Conservation (phyloP, 495 filamentous ascomycete genomes). For the Penicillium simplicissimum region DNA sequence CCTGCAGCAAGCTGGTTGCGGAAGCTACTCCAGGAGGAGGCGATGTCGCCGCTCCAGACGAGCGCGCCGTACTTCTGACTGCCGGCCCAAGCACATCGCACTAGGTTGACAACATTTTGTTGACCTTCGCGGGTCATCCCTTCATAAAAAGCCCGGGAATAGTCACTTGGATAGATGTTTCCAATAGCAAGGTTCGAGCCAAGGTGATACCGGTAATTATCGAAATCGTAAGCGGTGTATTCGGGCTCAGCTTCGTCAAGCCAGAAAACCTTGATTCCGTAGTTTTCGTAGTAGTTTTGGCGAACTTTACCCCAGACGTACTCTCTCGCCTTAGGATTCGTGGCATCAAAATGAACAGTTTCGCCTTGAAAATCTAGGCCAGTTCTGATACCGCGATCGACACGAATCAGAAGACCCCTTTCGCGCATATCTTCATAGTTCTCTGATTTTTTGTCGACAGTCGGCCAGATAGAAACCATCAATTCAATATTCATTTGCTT, state of each 20-base stretch:
- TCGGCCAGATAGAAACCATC: conserved; percentile 63
- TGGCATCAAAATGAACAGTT: conserved; percentile 56
- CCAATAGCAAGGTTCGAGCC: conserved; percentile 55
- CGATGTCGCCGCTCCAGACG: conserved; percentile 61
- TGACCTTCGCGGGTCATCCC: conserved; percentile 49
- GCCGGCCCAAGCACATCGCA: conserved; percentile 61
- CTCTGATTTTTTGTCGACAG: conserved; percentile 51
- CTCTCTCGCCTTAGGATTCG: conserved; percentile 50
- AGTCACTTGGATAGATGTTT: conserved; percentile 57
- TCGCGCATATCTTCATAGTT: conserved; percentile 58
- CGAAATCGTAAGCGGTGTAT: conserved; percentile 58
- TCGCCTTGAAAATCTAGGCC: conserved; percentile 53
- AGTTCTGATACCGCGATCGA: conserved; percentile 52
- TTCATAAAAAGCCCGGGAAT: conserved; percentile 56
- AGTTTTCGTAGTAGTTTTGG: conserved; percentile 53
- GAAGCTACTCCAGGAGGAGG: conserved; percentile 54
- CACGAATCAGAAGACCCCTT: conserved; percentile 51
- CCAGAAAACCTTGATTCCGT: conserved; percentile 59
- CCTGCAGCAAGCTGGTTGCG: conserved; percentile 57
- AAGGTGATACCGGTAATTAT: conserved; percentile 56
- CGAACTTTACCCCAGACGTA: conserved; percentile 54
- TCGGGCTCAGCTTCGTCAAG: conserved; percentile 63
- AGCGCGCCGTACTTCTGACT: conserved; percentile 59
- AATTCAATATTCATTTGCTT: conserved; percentile 53
- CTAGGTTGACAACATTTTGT: conserved; percentile 53